phyloP scores from a whole-genome alignment of 2,329 filamentous ascomycete genomes.

The Pezicula rhizophila region DNA sequence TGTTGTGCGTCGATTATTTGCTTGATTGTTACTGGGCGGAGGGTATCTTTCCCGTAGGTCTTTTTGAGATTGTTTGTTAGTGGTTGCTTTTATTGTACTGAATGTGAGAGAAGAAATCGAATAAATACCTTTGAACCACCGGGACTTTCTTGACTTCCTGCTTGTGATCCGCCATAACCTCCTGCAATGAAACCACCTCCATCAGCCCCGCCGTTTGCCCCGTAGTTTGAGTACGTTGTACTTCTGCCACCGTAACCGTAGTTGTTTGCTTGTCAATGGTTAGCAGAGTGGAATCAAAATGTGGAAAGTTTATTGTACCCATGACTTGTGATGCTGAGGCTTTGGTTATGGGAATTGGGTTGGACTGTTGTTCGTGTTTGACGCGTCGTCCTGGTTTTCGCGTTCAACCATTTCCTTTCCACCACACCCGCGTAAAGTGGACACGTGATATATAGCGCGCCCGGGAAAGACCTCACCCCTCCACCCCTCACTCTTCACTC shows the following conservation, averaged over 20 bases:
- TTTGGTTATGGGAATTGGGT: constrained; percentile 3
- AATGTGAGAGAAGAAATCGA: background rate
- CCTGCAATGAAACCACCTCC: constrained; percentile 54
- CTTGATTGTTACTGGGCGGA: constrained; percentile 92
- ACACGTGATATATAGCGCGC: background rate
- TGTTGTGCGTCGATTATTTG: constrained; percentile 81
- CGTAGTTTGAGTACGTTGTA: constrained; percentile 27
- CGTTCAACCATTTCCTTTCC: too few relatives aligned
- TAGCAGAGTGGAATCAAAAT: background rate
- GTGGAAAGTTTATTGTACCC: constrained; percentile 6
- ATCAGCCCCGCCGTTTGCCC: constrained; percentile 51
- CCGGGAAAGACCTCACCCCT: too few relatives aligned
- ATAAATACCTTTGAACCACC: constrained; percentile 38
- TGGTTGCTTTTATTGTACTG: too few relatives aligned
- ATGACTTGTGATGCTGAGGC: constrained; percentile 8
- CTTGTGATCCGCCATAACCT: constrained; percentile 46
- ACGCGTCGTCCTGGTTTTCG: constrained; percentile 7
- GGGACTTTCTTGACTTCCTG: constrained; percentile 46
- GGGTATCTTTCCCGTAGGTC: constrained; percentile 68
- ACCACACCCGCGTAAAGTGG: constrained; percentile 11
- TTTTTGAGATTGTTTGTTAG: constrained; percentile 2
- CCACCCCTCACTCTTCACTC: too few relatives aligned
- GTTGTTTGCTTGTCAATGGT: constrained; percentile 17
- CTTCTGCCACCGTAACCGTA: constrained; percentile 25
- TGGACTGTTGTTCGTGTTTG: constrained; percentile 2